Percentiles rank a stretch among this genome's conserved stretches.
Evolutionary conservation across 1,284 basidiomycete species (phyloP).

Genomic region (Athelia sp.): DNA sequence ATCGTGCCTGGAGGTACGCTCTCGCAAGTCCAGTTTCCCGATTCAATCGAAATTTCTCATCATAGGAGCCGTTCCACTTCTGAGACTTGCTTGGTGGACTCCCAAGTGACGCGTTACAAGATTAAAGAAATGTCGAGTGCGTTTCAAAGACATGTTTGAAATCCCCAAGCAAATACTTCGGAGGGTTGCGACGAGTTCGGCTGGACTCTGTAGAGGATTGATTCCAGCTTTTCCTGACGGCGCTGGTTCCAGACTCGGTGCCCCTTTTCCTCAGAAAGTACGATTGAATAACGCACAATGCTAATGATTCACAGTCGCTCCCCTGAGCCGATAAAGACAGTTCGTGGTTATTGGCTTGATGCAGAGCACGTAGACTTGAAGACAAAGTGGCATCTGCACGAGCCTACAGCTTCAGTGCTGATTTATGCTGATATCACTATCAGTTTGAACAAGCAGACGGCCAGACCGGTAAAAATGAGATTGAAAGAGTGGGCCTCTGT

Average conservation of each 20-base stretch:
- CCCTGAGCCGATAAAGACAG: background rate
- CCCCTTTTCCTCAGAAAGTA: background rate
- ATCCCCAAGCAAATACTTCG: background rate
- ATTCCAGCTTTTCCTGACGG: background rate
- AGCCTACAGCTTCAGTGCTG: too few relatives aligned
- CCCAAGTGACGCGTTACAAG: background rate
- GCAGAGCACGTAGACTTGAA: too few relatives aligned
- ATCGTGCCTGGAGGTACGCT: too few relatives aligned
- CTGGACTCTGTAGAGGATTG: background rate
- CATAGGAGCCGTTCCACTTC: background rate
- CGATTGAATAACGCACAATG: too few relatives aligned
- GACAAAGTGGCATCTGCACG: too few relatives aligned
- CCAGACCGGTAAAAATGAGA: too few relatives aligned
- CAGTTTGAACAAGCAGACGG: too few relatives aligned
- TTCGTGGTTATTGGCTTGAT: too few relatives aligned
- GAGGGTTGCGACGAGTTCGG: background rate
- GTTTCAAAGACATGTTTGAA: slow-evolving; percentile 1
- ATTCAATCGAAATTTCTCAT: background rate
- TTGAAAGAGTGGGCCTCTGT: background rate
- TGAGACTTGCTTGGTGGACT: background rate
- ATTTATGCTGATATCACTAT: too few relatives aligned
- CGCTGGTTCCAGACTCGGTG: background rate
- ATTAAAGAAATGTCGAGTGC: background rate
- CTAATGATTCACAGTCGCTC: background rate
- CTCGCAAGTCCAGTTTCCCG: background rate